Evolutionary conservation across 2,329 filamentous ascomycete species (phyloP).

Genomic region (Fusarium burgessii): DNA sequence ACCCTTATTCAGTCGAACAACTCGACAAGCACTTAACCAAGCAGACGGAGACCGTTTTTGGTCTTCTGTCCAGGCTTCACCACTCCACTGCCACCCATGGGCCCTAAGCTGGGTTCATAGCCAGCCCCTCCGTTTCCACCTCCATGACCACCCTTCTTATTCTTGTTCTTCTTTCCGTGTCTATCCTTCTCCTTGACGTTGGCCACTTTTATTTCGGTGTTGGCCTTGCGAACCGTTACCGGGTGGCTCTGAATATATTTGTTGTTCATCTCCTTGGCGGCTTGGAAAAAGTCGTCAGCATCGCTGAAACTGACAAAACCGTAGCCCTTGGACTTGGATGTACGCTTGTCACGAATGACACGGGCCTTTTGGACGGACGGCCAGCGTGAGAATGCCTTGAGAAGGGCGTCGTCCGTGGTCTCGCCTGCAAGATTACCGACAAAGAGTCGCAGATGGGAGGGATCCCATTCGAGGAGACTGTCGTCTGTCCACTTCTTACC

Average conservation of each 20-base stretch:
- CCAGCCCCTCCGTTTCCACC: constrained; percentile 49
- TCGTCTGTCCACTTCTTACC: constrained; percentile 94
- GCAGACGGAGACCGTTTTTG: constrained; percentile 72
- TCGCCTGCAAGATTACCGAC: constrained; percentile 97
- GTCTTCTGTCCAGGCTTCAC: constrained; percentile 74
- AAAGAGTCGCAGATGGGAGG: constrained; percentile 92
- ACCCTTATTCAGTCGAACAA: background rate
- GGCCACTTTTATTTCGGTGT: constrained; percentile 87
- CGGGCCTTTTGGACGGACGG: constrained; percentile 90
- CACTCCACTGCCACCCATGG: constrained; percentile 63
- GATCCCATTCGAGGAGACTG: constrained; percentile 93
- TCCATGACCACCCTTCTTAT: constrained; percentile 50
- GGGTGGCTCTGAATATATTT: constrained; percentile 99
- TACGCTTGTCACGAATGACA: constrained; percentile 94
- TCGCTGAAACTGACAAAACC: constrained; percentile 97
- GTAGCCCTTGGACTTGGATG: constrained; percentile 95
- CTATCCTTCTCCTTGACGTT: constrained; percentile 71
- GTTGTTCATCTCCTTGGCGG: constrained; percentile 97
- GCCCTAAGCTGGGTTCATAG: constrained; percentile 65
- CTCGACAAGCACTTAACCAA: constrained; percentile 58
- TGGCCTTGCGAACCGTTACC: constrained; percentile 86
- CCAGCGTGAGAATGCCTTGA: constrained; percentile 94
- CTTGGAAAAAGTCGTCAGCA: constrained; percentile 95
- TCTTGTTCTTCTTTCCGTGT: constrained; percentile 53
- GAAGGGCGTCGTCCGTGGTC: constrained; percentile 93